A percentile compares a stretch with the other conserved stretches of the same genome.
Evolutionary conservation across 768 basidiomycete genomes (phyloP).

Genomic region (Lactifluus volemus): DNA sequence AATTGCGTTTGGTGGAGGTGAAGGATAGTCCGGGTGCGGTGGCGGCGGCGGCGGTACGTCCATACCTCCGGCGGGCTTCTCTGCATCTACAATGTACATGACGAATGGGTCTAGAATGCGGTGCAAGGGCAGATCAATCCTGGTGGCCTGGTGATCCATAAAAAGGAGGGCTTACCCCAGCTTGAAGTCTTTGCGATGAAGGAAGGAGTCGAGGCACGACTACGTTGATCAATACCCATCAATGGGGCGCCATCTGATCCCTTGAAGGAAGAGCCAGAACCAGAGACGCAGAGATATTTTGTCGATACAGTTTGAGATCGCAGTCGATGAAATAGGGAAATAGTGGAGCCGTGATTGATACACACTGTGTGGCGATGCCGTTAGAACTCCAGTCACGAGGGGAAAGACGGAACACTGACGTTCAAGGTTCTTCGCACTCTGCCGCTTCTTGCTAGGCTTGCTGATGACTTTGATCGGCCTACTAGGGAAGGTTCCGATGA

Average conservation of each 20-base stretch:
- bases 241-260: slow-evolving; percentile 87
- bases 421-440: slow-evolving; percentile 88
- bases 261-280: slow-evolving; percentile 84
- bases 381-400: slow-evolving; percentile 11
- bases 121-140: slow-evolving; percentile 5
- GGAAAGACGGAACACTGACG: slow-evolving; percentile 40
- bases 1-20: slow-evolving; percentile 86
- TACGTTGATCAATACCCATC: slow-evolving; percentile 69
- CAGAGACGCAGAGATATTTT: slow-evolving; percentile 93
- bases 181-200: slow-evolving; percentile 86
- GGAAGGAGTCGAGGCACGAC: slow-evolving; percentile 65
- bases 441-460: slow-evolving; percentile 96
- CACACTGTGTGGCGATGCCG: slow-evolving; percentile 48
- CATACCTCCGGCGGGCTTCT: slow-evolving; percentile 68
- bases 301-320: slow-evolving; percentile 94
- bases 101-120: slow-evolving; percentile 69
- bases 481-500: slow-evolving; percentile 85
- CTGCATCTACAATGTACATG: slow-evolving; percentile 95
- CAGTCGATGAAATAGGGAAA: slow-evolving; percentile 92
- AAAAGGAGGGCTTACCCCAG: slow-evolving; percentile 54
- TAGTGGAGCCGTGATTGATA: slow-evolving; percentile 92
- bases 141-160: slow-evolving; percentile 17
- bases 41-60: slow-evolving; percentile 75
- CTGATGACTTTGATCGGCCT: slow-evolving; percentile 98
- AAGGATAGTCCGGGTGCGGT: slow-evolving; percentile 83